Evolutionary conservation across 192 early-diverging fungal species (phyloP).

Genomic region (Entomortierella chlamydospora): DNA sequence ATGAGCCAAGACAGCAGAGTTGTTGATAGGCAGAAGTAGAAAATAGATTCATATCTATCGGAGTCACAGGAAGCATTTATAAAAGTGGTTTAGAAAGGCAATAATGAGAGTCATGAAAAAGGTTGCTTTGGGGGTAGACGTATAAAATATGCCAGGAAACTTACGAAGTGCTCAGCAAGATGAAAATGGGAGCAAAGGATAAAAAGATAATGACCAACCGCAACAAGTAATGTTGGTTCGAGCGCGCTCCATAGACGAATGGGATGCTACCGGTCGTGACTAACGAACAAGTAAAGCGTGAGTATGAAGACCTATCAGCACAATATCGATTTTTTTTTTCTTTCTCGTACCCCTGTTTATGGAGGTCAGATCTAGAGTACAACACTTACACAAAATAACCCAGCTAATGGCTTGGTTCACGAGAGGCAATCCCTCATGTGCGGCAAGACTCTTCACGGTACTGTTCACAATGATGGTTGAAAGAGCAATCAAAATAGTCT

Average conservation of each 20-base stretch:
- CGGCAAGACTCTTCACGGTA: slow-evolving; percentile 68
- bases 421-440: slow-evolving; percentile 72
- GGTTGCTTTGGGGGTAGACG: background rate
- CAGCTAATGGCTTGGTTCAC: slow-evolving; percentile 76
- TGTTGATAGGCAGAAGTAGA: slow-evolving; percentile 85
- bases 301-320: background rate
- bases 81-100: background rate
- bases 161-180: slow-evolving; percentile 85
- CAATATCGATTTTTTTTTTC: too few relatives aligned
- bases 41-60: slow-evolving; percentile 85
- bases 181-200: slow-evolving; percentile 88
- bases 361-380: too few relatives aligned
- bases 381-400: slow-evolving; percentile 69
- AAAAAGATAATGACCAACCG: slow-evolving; percentile 86
- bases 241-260: slow-evolving; percentile 67
- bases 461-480: slow-evolving; percentile 72
- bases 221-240: slow-evolving; percentile 80
- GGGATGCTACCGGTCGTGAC: slow-evolving; percentile 68
- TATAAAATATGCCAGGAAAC: background rate
- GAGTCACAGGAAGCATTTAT: too few relatives aligned
- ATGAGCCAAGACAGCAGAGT: slow-evolving; percentile 82
- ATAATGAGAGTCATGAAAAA: background rate
- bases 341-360: too few relatives aligned
- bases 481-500: slow-evolving; percentile 62
- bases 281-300: slow-evolving; percentile 23